phyloP scores from a whole-genome alignment of 139 green algal genomes.

The Micractinium conductrix region DNA sequence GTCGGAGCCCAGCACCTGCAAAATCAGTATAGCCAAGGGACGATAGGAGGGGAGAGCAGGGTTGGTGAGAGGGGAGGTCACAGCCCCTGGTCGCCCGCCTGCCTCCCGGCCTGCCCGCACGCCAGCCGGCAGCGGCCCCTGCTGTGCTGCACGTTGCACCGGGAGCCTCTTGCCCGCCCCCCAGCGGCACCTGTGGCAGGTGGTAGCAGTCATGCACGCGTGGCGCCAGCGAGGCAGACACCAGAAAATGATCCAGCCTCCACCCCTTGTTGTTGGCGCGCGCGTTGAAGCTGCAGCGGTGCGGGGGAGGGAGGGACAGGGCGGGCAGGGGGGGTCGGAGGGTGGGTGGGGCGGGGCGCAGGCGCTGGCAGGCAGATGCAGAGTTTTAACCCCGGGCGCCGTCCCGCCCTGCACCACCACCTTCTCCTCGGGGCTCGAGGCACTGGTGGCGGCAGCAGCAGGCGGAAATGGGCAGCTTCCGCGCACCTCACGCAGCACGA shows the following conservation, averaged over 20 bases:
- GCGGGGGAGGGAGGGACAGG: background rate
- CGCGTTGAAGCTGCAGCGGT: conserved; percentile 17
- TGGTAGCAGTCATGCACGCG: conserved; percentile 73
- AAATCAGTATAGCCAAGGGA: too few relatives aligned
- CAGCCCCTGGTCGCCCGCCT: too few relatives aligned
- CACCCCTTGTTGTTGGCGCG: conserved; percentile 68
- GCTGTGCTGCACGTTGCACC: background rate
- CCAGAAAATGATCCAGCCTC: conserved; percentile 84
- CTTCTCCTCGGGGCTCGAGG: background rate
- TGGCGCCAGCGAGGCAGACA: conserved; percentile 40
- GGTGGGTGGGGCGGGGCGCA: background rate
- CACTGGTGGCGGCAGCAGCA: background rate
- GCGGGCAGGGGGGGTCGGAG: too few relatives aligned
- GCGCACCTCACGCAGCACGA: background rate
- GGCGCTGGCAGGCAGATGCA: background rate
- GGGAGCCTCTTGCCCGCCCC: background rate
- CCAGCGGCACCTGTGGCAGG: conserved; percentile 56
- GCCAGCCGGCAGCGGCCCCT: too few relatives aligned
- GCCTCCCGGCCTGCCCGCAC: too few relatives aligned
- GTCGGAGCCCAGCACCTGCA: conserved; percentile 55
- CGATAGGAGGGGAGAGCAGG: too few relatives aligned
- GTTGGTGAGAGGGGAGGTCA: too few relatives aligned
- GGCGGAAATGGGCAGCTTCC: too few relatives aligned
- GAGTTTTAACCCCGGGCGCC: background rate
- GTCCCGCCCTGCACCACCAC: background rate